phyloP scores from a whole-genome alignment of 352 stramenopile species.

The Phytophthora sp. region DNA sequence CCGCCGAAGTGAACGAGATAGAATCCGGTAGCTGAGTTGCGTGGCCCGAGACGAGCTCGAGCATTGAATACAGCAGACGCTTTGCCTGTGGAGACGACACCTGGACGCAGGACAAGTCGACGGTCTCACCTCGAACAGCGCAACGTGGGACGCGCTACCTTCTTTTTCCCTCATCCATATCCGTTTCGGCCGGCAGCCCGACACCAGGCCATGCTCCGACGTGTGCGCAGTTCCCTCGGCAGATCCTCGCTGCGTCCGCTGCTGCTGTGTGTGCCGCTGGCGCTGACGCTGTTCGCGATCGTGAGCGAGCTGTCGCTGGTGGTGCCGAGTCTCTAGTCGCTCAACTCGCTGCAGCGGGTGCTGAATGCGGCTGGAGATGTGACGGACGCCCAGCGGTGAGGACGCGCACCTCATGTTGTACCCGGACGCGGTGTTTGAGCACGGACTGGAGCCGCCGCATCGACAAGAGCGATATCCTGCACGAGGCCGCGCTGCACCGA shows the following conservation, averaged over 20 bases:
- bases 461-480: constrained; percentile 33
- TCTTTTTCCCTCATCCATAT: background rate
- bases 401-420: constrained; percentile 24
- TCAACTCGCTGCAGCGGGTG: background rate
- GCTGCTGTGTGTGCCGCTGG: constrained; percentile 11
- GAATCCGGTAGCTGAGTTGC: background rate
- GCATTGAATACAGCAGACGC: too few relatives aligned
- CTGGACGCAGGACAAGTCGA: too few relatives aligned
- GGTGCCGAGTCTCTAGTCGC: background rate
- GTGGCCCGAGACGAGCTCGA: background rate
- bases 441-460: constrained; percentile 34
- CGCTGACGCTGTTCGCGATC: constrained; percentile 18
- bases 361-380: constrained; percentile 1
- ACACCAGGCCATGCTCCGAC: background rate
- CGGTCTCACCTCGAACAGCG: too few relatives aligned
- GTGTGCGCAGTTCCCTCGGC: background rate
- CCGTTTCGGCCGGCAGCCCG: background rate
- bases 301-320: constrained; percentile 12
- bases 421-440: constrained; percentile 28
- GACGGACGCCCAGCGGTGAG: background rate
- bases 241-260: background rate
- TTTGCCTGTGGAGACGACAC: too few relatives aligned
- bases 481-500: constrained; percentile 39
- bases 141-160: too few relatives aligned
- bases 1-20: too few relatives aligned